Evolutionary conservation across 225 moss, liverwort and hornwort species (phyloP).

Genomic region (Straminergon stramineum): DNA sequence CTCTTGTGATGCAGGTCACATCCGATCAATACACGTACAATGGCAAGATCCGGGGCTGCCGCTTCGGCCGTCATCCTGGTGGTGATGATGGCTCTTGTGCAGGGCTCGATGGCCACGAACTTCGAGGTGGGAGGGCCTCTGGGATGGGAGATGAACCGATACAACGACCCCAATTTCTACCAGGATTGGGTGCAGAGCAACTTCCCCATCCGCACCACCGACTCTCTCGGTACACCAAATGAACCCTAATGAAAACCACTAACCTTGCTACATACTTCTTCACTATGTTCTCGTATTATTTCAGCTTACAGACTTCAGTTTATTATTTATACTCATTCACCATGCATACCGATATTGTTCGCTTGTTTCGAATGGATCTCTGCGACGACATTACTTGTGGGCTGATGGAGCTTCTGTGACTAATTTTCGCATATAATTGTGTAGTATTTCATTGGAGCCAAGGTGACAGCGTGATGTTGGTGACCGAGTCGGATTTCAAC

Average conservation of each 20-base stretch:
- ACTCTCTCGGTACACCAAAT: neutral
- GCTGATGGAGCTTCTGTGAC: neutral
- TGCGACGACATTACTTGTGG: neutral
- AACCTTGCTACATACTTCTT: neutral
- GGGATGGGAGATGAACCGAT: neutral
- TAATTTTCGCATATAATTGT: neutral
- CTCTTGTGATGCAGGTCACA: too few relatives aligned
- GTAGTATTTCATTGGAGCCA: neutral
- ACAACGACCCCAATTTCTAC: neutral
- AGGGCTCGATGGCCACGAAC: neutral
- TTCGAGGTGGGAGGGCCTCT: neutral
- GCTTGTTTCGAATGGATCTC: neutral
- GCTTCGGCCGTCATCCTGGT: neutral
- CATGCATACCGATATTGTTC: neutral
- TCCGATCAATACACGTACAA: neutral
- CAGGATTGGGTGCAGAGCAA: neutral
- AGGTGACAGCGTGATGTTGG: neutral
- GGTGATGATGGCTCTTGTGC: neutral
- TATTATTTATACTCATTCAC: too few relatives aligned
- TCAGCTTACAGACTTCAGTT: too few relatives aligned
- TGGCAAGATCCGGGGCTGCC: neutral
- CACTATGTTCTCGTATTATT: neutral
- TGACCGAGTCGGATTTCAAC: neutral
- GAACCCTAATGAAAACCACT: neutral
- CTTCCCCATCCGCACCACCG: neutral